Evolutionary conservation across 192 early-diverging fungal species (phyloP).

Genomic region (Backusella sp.): DNA sequence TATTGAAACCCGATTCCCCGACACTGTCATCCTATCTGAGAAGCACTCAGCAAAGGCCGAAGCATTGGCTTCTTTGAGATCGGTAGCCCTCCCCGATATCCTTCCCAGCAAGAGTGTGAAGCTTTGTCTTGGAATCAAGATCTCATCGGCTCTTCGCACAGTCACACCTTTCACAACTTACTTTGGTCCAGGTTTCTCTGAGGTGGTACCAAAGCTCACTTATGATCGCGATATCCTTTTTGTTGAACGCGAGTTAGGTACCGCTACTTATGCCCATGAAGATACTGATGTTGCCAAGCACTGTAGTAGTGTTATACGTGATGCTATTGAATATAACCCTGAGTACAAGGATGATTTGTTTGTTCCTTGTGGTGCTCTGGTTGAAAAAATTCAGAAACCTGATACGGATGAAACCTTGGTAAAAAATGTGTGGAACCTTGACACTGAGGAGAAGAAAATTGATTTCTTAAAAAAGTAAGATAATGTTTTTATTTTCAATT

Average conservation of each 20-base stretch:
- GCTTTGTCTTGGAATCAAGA: conserved; percentile 61
- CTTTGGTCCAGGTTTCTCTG: conserved; percentile 54
- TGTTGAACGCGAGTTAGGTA: conserved; percentile 56
- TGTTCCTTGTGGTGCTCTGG: conserved; percentile 57
- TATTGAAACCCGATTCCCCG: conserved; percentile 45
- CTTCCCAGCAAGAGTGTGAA: conserved; percentile 46
- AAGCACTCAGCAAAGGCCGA: conserved; percentile 34
- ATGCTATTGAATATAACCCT: conserved; percentile 44
- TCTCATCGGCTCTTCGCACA: conserved; percentile 63
- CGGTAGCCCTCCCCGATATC: conserved; percentile 43
- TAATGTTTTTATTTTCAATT: background rate
- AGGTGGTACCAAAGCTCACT: conserved; percentile 43
- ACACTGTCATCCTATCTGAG: conserved; percentile 41
- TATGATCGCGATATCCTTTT: conserved; percentile 39
- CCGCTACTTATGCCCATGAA: conserved; percentile 42
- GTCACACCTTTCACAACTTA: conserved; percentile 63
- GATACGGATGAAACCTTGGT: conserved; percentile 41
- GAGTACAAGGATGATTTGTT: conserved; percentile 38
- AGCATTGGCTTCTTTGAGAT: conserved; percentile 62
- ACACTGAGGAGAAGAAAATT: conserved; percentile 40
- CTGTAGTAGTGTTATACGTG: conserved; percentile 55
- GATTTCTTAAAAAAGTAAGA: conserved; percentile 44
- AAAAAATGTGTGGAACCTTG: conserved; percentile 44
- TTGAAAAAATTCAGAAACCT: conserved; percentile 38
- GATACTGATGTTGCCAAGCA: conserved; percentile 65